These are phyloP conservation scores for Phyllachora maydis DNA, from an alignment of 2,329 filamentous ascomycete genomes.

Conservation along the genomic window DNA sequence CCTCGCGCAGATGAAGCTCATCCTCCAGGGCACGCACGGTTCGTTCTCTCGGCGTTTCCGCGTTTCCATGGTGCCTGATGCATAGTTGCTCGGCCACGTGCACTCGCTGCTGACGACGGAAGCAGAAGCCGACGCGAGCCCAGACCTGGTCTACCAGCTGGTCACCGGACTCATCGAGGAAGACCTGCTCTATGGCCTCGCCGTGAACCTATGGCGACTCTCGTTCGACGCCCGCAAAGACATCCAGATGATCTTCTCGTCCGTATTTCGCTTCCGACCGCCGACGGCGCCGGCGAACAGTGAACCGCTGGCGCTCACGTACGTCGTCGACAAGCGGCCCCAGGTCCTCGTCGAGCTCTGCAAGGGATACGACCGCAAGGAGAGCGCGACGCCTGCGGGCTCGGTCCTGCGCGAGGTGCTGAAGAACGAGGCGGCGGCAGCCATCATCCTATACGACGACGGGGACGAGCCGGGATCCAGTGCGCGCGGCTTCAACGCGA, in stretches of 20 bases:
- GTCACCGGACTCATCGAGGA: conserved; percentile 73
- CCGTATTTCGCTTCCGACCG: conserved; percentile 77
- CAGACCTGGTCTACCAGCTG: conserved; percentile 73
- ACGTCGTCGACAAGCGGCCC: conserved; percentile 69
- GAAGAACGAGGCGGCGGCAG: conserved; percentile 79
- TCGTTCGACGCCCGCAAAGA: conserved; percentile 96
- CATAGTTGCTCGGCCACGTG: conserved; percentile 1
- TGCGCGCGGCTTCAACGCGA: conserved; percentile 54
- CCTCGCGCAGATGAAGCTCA: conserved; percentile 75
- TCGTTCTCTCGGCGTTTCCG: conserved; percentile 9
- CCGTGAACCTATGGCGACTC: conserved; percentile 61
- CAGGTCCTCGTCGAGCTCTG: conserved; percentile 79
- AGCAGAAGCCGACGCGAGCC: conserved; percentile 64
- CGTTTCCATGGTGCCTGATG: conserved; percentile 1
- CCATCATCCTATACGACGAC: conserved; percentile 84
- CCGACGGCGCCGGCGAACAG: conserved; percentile 41
- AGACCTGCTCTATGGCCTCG: conserved; percentile 70
- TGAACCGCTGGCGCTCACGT: conserved; percentile 71
- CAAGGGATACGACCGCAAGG: conserved; percentile 71
- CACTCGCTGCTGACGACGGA: not conserved
- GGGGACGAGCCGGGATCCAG: conserved; percentile 49
- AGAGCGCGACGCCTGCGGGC: conserved; percentile 81
- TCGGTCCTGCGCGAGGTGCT: conserved; percentile 72
- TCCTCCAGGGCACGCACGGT: conserved; percentile 88
- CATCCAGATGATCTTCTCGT: conserved; percentile 86